Conservation (phyloP, 1,284 basidiomycete genomes). For the Stereum hirsutum region DNA sequence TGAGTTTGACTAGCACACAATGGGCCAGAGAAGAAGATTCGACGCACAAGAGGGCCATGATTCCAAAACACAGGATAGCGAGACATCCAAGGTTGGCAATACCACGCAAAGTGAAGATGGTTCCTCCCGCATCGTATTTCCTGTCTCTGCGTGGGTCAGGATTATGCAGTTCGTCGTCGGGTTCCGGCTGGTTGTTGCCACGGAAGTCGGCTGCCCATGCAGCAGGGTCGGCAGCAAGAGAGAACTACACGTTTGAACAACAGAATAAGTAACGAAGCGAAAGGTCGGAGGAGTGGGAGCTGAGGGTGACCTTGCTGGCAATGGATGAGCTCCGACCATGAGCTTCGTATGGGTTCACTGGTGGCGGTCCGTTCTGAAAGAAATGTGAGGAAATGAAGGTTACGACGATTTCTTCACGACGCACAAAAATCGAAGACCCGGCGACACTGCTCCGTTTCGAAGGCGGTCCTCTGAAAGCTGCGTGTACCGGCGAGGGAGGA, state of each 20-base stretch:
- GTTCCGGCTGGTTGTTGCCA: conserved; percentile 41
- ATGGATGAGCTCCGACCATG: conserved; percentile 1
- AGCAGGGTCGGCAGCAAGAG: conserved; percentile 60
- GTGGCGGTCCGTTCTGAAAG: conserved; percentile 28
- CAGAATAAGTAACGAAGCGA: neutral
- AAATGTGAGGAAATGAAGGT: conserved; percentile 1
- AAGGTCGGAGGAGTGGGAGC: neutral
- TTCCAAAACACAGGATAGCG: conserved; percentile 44
- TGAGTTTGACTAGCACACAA: neutral
- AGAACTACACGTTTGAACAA: conserved; percentile 35
- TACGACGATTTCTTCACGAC: neutral
- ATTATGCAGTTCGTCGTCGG: conserved; percentile 67
- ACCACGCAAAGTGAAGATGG: conserved; percentile 64
- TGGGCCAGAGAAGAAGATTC: neutral
- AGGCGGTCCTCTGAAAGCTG: neutral
- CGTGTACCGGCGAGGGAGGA: neutral
- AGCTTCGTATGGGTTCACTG: conserved; percentile 25
- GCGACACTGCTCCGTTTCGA: neutral
- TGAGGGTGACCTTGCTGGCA: neutral
- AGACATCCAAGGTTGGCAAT: conserved; percentile 74
- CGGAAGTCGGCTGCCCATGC: conserved; percentile 61
- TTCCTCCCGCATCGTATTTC: conserved; percentile 48
- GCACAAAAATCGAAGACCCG: neutral
- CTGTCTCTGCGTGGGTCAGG: conserved; percentile 66
- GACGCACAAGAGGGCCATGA: conserved; percentile 68